A percentile compares a stretch with the other conserved stretches of the same genome.
Evolutionary conservation across 352 stramenopile genomes (phyloP).

Genomic region (Globisporangium mamillatum): DNA sequence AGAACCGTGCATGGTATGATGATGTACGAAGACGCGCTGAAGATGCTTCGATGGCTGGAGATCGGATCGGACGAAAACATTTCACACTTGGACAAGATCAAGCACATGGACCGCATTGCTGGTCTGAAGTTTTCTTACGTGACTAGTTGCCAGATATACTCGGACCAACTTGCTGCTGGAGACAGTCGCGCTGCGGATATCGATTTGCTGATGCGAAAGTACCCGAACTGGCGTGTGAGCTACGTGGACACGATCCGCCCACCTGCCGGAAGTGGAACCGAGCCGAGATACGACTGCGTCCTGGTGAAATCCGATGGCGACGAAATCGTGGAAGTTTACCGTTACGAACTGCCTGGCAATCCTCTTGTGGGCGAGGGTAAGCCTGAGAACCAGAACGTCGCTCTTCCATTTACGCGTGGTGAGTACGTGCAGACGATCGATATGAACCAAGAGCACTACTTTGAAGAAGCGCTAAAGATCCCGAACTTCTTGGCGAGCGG

Average conservation of each 20-base stretch:
- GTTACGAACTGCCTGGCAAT: slow-evolving; percentile 81
- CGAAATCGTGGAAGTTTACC: slow-evolving; percentile 87
- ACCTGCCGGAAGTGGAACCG: slow-evolving; percentile 57
- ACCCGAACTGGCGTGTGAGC: slow-evolving; percentile 91
- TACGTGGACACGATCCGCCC: slow-evolving; percentile 86
- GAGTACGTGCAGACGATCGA: slow-evolving; percentile 90
- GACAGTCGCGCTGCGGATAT: slow-evolving; percentile 92
- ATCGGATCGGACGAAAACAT: slow-evolving; percentile 84
- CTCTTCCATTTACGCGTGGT: slow-evolving; percentile 80
- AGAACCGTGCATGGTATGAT: slow-evolving; percentile 89
- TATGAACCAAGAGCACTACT: slow-evolving; percentile 91
- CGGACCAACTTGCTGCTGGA: slow-evolving; percentile 66
- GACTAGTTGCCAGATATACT: slow-evolving; percentile 89
- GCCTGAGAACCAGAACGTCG: slow-evolving; percentile 87
- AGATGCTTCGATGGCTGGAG: slow-evolving; percentile 87
- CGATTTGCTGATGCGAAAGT: slow-evolving; percentile 96
- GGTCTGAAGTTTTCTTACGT: slow-evolving; percentile 89
- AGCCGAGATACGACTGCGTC: slow-evolving; percentile 79
- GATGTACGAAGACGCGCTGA: slow-evolving; percentile 89
- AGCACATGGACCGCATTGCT: slow-evolving; percentile 86
- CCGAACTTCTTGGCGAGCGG: slow-evolving; percentile 83
- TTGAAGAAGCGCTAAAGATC: slow-evolving; percentile 89
- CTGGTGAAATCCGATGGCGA: slow-evolving; percentile 82
- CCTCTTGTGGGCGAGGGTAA: slow-evolving; percentile 85
- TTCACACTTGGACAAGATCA: slow-evolving; percentile 86